A percentile compares a stretch with the other conserved stretches of the same genome.
Evolutionary conservation across 257 asterid genomes (phyloP).

Genomic region (Primulina tabacum): DNA sequence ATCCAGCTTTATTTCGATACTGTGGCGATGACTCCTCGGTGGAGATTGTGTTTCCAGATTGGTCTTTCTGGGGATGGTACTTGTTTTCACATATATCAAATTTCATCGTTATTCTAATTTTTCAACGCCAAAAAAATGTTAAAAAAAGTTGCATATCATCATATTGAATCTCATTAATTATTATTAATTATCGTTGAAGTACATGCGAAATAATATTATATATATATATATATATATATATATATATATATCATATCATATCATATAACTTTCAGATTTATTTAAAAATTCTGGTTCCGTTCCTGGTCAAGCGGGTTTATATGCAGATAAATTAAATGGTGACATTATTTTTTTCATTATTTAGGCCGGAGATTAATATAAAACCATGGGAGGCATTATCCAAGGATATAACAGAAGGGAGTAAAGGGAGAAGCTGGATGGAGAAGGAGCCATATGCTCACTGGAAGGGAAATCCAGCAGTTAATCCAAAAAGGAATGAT

Average conservation of each 20-base stretch:
- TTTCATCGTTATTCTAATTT: no score
- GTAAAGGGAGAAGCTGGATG: constrained; percentile 48
- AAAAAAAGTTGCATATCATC: no score
- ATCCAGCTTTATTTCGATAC: constrained; percentile 65
- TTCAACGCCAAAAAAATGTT: no score
- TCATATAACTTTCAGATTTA: no score
- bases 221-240: no score
- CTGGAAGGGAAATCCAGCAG: constrained; percentile 80
- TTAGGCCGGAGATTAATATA: constrained; percentile 62
- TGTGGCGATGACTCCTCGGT: constrained; percentile 45
- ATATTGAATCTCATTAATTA: no score
- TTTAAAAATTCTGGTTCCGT: no score
- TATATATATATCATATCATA: no score
- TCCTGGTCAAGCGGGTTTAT: constrained; percentile 13
- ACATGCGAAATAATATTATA: no score
- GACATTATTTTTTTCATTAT: neutral
- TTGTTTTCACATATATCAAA: no score
- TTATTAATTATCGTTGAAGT: no score
- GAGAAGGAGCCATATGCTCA: constrained; percentile 80
- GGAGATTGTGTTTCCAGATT: constrained; percentile 81
- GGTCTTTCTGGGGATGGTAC: constrained; percentile 97
- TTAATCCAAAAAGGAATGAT: constrained; percentile 60
- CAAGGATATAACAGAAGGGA: constrained; percentile 59
- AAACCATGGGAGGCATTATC: constrained; percentile 66
- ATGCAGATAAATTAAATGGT: constrained; percentile 5